These are phyloP conservation scores for Tylopilus rubrobrunneus DNA, from an alignment of 768 basidiomycete species.

Conservation along the genomic window DNA sequence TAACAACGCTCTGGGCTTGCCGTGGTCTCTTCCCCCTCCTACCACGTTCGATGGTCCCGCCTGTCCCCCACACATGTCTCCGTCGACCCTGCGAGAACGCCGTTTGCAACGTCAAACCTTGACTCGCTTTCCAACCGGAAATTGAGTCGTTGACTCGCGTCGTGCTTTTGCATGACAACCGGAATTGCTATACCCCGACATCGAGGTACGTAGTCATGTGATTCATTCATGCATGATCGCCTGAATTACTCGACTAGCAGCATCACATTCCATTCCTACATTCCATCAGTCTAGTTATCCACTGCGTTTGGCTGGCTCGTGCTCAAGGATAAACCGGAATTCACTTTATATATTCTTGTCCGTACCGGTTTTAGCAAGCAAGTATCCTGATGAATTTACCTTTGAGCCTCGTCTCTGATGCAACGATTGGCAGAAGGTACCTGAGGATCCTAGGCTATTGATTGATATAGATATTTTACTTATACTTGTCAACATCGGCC, in stretches of 20 bases:
- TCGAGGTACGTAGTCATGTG: conserved; percentile 11
- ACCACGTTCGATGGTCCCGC: conserved; percentile 50
- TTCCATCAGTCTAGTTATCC: neutral
- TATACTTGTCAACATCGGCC: too few species aligned
- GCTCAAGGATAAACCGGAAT: neutral
- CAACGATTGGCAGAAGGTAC: neutral
- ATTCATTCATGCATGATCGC: neutral
- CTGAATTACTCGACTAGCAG: neutral
- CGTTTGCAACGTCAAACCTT: conserved; percentile 11
- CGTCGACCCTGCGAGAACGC: conserved; percentile 6
- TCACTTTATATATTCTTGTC: too few species aligned
- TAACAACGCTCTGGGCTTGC: conserved; percentile 10
- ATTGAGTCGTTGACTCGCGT: conserved; percentile 1
- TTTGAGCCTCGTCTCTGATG: neutral
- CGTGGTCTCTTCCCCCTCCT: conserved; percentile 40
- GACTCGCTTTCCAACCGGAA: neutral
- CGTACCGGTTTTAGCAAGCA: too few species aligned
- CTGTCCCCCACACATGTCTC: conserved; percentile 26
- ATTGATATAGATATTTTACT: too few species aligned
- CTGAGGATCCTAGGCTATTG: too few species aligned
- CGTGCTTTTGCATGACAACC: conserved; percentile 22
- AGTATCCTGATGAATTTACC: neutral
- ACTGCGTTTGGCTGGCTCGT: too few species aligned
- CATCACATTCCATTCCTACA: conserved; percentile 6
- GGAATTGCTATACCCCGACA: conserved; percentile 25